Percentiles rank a stretch among this genome's conserved stretches.
These are phyloP conservation scores for Pulicaria dysenterica DNA, from an alignment of 129 eudicot species.

Conservation along the genomic window DNA sequence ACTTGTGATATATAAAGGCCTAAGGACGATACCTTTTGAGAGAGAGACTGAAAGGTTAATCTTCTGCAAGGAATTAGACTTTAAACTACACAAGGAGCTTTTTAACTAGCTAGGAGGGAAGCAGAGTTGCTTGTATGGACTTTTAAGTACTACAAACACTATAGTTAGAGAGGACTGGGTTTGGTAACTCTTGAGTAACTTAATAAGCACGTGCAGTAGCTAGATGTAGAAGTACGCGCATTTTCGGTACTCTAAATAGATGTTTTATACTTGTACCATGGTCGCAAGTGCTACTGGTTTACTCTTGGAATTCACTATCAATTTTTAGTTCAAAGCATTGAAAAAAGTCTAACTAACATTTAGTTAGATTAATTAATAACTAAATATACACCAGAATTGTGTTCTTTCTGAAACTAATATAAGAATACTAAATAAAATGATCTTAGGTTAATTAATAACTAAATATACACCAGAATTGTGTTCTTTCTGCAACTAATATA, in stretches of 20 bases:
- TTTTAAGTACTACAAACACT: background rate
- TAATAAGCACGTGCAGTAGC: no score
- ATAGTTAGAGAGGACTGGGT: no score
- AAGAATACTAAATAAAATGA: background rate
- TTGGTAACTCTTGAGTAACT: background rate
- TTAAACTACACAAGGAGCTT: background rate
- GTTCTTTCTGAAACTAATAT: background rate
- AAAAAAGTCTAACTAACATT: background rate
- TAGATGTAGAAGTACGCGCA: background rate
- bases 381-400: constrained; percentile 2
- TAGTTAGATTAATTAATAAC: background rate
- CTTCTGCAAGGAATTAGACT: no score
- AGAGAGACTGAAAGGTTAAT: background rate
- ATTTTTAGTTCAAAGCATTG: background rate
- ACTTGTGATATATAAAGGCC: background rate
- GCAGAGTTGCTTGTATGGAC: background rate
- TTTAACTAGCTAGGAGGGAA: constrained; percentile 4
- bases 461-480: constrained; percentile 4
- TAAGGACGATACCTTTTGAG: background rate
- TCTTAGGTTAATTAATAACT: background rate
- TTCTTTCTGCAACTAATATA: background rate
- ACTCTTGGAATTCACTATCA: background rate
- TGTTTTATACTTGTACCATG: background rate
- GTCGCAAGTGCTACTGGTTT: background rate
- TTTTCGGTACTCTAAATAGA: background rate